A percentile compares a stretch with the other conserved stretches of the same genome.
phyloP scores from a whole-genome alignment of 1,284 basidiomycete genomes.

The Apiotrichum montevideense region DNA sequence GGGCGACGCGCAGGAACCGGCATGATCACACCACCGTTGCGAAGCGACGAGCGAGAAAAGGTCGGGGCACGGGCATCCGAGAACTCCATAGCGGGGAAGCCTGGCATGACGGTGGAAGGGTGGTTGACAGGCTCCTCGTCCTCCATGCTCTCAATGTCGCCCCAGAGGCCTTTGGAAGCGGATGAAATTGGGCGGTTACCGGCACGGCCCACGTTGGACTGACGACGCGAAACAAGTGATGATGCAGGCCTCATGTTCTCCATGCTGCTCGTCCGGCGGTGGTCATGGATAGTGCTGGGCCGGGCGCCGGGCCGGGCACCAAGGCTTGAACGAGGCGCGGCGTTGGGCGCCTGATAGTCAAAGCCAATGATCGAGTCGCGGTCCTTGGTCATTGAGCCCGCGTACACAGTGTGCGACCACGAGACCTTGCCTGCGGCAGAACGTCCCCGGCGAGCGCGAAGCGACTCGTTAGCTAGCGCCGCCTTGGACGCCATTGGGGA shows the following conservation, averaged over 20 bases:
- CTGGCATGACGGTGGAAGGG: slow-evolving; percentile 11
- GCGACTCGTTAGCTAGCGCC: background rate
- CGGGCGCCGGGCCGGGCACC: background rate
- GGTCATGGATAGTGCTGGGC: background rate
- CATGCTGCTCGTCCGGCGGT: background rate
- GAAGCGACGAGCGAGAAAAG: slow-evolving; percentile 7
- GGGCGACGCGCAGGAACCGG: slow-evolving; percentile 3
- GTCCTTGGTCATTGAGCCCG: background rate
- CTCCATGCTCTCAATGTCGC: background rate
- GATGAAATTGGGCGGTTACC: background rate
- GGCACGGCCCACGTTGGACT: background rate
- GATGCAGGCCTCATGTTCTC: background rate
- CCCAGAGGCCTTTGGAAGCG: background rate
- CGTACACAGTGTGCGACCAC: slow-evolving; percentile 11
- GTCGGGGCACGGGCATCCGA: slow-evolving; percentile 8
- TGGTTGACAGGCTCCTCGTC: background rate
- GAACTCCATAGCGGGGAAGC: slow-evolving; percentile 10
- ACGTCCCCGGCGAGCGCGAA: background rate
- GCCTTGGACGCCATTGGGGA: background rate
- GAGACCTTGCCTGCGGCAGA: background rate
- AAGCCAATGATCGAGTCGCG: background rate
- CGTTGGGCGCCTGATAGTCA: background rate
- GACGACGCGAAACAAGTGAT: background rate
- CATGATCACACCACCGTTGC: slow-evolving; percentile 7
- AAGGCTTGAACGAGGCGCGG: background rate